Evolutionary conservation across 1,139 yeast species (phyloP).

Genomic region (Candida pseudoviswanathii): DNA sequence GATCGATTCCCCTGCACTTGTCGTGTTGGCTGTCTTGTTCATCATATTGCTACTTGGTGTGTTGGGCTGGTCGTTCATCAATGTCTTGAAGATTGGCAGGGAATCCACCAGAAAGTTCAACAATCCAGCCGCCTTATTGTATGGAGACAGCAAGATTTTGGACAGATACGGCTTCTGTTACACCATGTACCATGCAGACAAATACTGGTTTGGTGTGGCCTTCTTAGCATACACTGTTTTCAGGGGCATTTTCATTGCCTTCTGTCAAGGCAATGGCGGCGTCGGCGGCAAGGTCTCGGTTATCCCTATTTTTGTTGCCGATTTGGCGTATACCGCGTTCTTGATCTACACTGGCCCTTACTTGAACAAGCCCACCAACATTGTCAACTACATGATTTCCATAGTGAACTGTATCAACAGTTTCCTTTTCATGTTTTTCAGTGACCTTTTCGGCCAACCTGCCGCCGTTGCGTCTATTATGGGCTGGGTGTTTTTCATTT

Average conservation of each 20-base stretch:
- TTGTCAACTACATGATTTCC: conserved; percentile 63
- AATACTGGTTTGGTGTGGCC: conserved; percentile 75
- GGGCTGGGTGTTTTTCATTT: conserved; percentile 79
- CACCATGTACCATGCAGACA: conserved; percentile 77
- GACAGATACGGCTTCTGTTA: conserved; percentile 77
- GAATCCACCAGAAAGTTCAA: conserved; percentile 54
- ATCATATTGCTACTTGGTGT: conserved; percentile 56
- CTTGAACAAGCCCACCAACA: conserved; percentile 71
- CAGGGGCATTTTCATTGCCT: conserved; percentile 65
- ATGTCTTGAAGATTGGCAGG: conserved; percentile 59
- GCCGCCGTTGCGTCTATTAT: conserved; percentile 68
- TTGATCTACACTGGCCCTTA: conserved; percentile 64
- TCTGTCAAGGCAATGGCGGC: conserved; percentile 56
- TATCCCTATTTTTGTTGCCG: conserved; percentile 63
- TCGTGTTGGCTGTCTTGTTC: conserved; percentile 68
- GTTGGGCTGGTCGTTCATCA: conserved; percentile 60
- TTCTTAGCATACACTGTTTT: conserved; percentile 55
- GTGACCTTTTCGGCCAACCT: conserved; percentile 70
- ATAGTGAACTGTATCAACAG: conserved; percentile 69
- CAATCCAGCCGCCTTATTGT: conserved; percentile 77
- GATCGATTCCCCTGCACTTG: conserved; percentile 73
- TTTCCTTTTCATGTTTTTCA: conserved; percentile 71
- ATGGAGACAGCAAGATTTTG: conserved; percentile 66
- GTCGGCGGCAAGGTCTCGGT: conserved; percentile 63
- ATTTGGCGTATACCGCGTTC: conserved; percentile 60